Evolutionary conservation across 2,329 filamentous ascomycete species (phyloP).

Genomic region (Pseudogymnoascus sp.): DNA sequence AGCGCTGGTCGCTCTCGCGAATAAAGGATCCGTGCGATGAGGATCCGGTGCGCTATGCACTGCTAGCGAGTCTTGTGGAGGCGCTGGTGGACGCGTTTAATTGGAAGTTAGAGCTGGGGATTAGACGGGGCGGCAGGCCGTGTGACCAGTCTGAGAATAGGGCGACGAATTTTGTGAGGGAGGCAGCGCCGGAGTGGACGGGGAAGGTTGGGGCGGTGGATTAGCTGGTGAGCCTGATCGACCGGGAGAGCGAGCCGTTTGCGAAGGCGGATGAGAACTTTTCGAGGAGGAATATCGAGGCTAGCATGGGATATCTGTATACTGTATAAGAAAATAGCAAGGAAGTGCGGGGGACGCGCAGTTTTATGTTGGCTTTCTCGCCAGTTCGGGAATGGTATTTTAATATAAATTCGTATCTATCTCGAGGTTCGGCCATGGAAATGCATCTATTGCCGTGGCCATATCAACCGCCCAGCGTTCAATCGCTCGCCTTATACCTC

Average conservation of each 20-base stretch:
- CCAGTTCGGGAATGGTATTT: neutral
- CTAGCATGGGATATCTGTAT: neutral
- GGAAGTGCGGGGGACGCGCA: neutral
- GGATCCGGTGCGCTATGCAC: conserved; percentile 24
- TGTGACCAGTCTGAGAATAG: neutral
- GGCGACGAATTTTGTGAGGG: neutral
- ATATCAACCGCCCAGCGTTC: neutral
- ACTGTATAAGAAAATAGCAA: neutral
- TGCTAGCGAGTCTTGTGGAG: conserved; percentile 22
- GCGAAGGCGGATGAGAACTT: neutral
- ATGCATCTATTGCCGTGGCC: neutral
- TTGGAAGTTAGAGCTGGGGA: conserved; percentile 11
- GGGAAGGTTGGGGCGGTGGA: neutral
- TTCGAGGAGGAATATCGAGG: neutral
- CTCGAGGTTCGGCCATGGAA: neutral
- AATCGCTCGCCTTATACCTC: conserved; percentile 53
- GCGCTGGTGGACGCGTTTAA: conserved; percentile 23
- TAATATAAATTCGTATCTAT: neutral
- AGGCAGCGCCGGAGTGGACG: neutral
- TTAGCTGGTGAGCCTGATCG: neutral
- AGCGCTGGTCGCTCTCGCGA: conserved; percentile 17
- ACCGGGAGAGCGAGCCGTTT: neutral
- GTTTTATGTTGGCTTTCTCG: neutral
- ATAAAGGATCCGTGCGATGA: conserved; percentile 23
- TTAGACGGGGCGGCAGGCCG: neutral